These are phyloP conservation scores for Thermothelomyces thermophilus DNA, from an alignment of 2,329 filamentous ascomycete genomes.

Conservation along the genomic window DNA sequence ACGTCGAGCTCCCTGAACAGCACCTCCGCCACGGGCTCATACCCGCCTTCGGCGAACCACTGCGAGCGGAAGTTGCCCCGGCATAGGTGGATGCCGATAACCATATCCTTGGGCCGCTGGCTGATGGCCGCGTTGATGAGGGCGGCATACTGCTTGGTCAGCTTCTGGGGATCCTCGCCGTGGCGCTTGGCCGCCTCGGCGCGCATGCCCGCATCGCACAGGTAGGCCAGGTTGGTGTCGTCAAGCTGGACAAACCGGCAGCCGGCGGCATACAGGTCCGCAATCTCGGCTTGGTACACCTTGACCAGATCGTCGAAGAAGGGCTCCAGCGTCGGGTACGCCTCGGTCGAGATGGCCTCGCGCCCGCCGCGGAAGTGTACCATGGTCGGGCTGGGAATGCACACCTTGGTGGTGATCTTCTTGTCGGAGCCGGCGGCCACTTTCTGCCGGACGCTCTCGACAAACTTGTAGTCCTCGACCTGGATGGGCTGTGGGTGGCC, in stretches of 20 bases:
- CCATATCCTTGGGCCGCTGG: constrained; percentile 47
- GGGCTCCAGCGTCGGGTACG: constrained; percentile 47
- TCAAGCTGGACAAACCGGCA: constrained; percentile 53
- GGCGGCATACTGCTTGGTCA: constrained; percentile 46
- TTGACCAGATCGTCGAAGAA: constrained; percentile 50
- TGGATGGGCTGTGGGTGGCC: constrained; percentile 48
- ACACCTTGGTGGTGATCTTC: constrained; percentile 40
- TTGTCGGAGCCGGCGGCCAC: constrained; percentile 33
- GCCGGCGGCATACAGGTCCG: constrained; percentile 45
- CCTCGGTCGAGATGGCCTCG: constrained; percentile 44
- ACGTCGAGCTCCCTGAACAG: constrained; percentile 51
- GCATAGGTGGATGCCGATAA: constrained; percentile 51
- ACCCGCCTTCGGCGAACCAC: constrained; percentile 53
- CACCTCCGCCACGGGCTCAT: constrained; percentile 52
- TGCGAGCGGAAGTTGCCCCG: constrained; percentile 50
- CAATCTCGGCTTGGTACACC: constrained; percentile 50
- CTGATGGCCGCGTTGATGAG: constrained; percentile 49
- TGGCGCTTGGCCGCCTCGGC: constrained; percentile 45
- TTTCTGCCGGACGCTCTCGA: constrained; percentile 34
- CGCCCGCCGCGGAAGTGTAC: constrained; percentile 52
- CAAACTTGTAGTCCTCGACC: constrained; percentile 49
- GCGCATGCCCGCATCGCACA: constrained; percentile 51
- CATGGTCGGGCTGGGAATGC: constrained; percentile 54
- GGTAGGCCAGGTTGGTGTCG: constrained; percentile 54
- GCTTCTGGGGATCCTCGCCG: constrained; percentile 40